Evolutionary conservation across 208 protist species (phyloP).

Genomic region (Trypanosoma cruzi): DNA sequence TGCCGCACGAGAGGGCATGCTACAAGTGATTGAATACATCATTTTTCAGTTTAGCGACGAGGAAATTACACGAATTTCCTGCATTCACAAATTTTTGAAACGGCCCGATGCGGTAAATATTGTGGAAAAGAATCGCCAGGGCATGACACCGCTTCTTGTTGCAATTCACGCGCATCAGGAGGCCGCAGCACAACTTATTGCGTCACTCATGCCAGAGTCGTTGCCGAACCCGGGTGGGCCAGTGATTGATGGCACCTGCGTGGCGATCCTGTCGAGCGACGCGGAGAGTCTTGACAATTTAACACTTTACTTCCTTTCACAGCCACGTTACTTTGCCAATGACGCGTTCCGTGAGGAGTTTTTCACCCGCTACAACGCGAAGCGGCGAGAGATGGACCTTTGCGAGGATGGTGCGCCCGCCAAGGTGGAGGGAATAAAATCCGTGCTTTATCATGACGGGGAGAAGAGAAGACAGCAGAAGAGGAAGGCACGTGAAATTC

Average conservation of each 20-base stretch:
- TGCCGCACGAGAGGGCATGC: constrained; percentile 48
- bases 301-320: constrained; percentile 64
- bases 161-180: constrained; percentile 64
- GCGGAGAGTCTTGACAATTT: constrained; percentile 54
- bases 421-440: background rate
- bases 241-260: constrained; percentile 68
- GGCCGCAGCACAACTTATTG: constrained; percentile 63
- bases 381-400: constrained; percentile 23
- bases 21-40: constrained; percentile 78
- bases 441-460: background rate
- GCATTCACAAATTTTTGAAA: constrained; percentile 26
- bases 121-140: constrained; percentile 50
- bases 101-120: constrained; percentile 35
- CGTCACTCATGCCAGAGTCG: constrained; percentile 27
- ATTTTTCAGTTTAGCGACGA: constrained; percentile 72
- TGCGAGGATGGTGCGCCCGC: constrained; percentile 10
- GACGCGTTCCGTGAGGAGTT: constrained; percentile 25
- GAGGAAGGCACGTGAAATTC: background rate
- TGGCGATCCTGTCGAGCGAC: constrained; percentile 57
- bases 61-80: constrained; percentile 49
- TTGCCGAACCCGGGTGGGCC: constrained; percentile 46
- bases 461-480: background rate
- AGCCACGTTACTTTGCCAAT: constrained; percentile 24
- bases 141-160: constrained; percentile 65
- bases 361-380: constrained; percentile 29